Base-by-base conservation (phyloP, 208 protist species). In the Crithidia expoeki region DNA sequence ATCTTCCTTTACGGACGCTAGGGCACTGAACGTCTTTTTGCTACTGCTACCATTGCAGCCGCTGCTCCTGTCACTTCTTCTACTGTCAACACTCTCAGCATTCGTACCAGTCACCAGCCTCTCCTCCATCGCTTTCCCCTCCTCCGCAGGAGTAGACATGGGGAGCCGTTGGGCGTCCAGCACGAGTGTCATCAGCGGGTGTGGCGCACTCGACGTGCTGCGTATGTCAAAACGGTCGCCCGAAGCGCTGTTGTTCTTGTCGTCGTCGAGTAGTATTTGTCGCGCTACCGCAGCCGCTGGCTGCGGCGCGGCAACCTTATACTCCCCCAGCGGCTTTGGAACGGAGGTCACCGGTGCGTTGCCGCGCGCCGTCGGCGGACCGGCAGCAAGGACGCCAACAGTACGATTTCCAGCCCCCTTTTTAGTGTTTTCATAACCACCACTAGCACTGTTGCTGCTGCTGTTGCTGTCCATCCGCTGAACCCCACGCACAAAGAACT, bases 401-500 rank as follows among this genome's bases (percentile, higher is more conserved):
- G 10, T 6, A 42, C 12, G 12, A 42, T 42, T 42, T 42, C 12
- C 53, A 44, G 53, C 33, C 9, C 21, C 19, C 9, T 17, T 16
- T n/a, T n/a, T n/a, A n/a, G n/a, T n/a, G 28, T 14, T 23, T 9
- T 53, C 49, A 53, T n/a, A 7, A 25, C 4, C 14, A 14, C 14
- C 14, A 25, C 32, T 53, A 2, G 27, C 6, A 21, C 4, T 50
- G 49, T 53, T 53, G 51, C 36, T 36, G 53, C 6, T 59, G 53
- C 44, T 44, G 10, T 23, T 50, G 21, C 11, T 27, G 23, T 53
- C 23, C 60, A 63, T 40, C 4, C 61, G 34, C 44, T 68, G 69
- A 12, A 25, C 28, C 9, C 34, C 52, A 16, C 38, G 51, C 50
- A 61, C 52, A 56, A 68, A 59, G 4, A 62, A 75, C 53, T 68